phyloP scores from a whole-genome alignment of 2,329 filamentous ascomycete species.

The Stachybotrys elegans region DNA sequence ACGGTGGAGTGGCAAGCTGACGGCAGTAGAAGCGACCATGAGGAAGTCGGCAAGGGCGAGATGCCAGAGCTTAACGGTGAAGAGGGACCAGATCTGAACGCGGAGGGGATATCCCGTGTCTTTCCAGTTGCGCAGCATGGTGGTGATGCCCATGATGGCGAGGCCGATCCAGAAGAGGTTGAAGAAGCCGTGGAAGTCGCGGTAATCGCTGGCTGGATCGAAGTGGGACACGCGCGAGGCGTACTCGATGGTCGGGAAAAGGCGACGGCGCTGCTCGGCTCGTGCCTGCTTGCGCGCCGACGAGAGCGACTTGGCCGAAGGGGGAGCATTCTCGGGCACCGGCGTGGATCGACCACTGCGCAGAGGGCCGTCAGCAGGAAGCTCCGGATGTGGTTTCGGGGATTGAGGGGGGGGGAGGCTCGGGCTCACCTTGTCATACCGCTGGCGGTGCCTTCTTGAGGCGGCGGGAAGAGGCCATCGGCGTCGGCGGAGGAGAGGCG shows the following conservation, averaged over 20 bases:
- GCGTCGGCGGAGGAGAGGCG: slow-evolving; percentile 27
- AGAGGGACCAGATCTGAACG: slow-evolving; percentile 81
- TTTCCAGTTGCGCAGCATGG: slow-evolving; percentile 87
- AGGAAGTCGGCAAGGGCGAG: slow-evolving; percentile 75
- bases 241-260: slow-evolving; percentile 93
- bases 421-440: slow-evolving; percentile 39
- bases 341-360: slow-evolving; percentile 76
- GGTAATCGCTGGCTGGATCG: slow-evolving; percentile 85
- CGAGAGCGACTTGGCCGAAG: slow-evolving; percentile 81
- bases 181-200: slow-evolving; percentile 96
- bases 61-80: slow-evolving; percentile 85
- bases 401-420: neutral
- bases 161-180: slow-evolving; percentile 97
- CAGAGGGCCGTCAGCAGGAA: slow-evolving; percentile 6
- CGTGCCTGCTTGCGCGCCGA: slow-evolving; percentile 78
- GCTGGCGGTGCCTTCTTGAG: slow-evolving; percentile 29
- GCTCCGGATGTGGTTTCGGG: neutral
- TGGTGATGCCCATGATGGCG: slow-evolving; percentile 93
- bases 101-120: slow-evolving; percentile 85
- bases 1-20: slow-evolving; percentile 70
- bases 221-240: slow-evolving; percentile 90
- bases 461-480: slow-evolving; percentile 26
- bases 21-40: slow-evolving; percentile 74
- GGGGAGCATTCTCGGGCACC: slow-evolving; percentile 83
- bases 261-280: slow-evolving; percentile 71